phyloP scores from a whole-genome alignment of 2,329 filamentous ascomycete species.

The Didymellaceae sp. region DNA sequence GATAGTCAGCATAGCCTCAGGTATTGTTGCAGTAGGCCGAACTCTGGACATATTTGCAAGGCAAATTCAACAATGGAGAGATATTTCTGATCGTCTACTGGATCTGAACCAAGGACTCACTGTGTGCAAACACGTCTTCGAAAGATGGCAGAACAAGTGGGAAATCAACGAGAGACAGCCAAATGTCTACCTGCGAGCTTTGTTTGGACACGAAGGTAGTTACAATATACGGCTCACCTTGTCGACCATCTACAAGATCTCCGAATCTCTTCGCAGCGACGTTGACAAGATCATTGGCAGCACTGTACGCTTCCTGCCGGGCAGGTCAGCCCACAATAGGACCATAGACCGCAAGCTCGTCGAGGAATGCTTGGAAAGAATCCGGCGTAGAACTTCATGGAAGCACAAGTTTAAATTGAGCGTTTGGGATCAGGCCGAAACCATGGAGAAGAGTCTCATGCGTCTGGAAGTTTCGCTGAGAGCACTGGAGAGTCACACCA shows the following conservation, averaged over 20 bases:
- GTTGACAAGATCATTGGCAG: conserved; percentile 26
- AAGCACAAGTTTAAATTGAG: conserved; percentile 30
- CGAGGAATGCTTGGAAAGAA: conserved; percentile 26
- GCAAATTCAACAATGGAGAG: conserved; percentile 27
- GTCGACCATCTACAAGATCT: conserved; percentile 13
- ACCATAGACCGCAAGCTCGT: conserved; percentile 22
- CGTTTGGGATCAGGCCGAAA: conserved; percentile 24
- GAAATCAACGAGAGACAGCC: conserved; percentile 28
- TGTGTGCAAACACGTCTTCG: conserved; percentile 25
- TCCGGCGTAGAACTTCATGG: conserved; percentile 27
- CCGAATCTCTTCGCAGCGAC: conserved; percentile 20
- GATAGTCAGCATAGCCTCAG: conserved; percentile 25
- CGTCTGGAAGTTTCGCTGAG: conserved; percentile 26
- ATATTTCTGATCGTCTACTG: conserved; percentile 30
- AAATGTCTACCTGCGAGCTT: conserved; percentile 26
- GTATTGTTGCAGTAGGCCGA: conserved; percentile 24
- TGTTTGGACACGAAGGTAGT: conserved; percentile 32
- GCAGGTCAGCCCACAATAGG: neutral
- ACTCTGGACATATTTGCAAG: conserved; percentile 27
- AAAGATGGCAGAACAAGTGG: conserved; percentile 35
- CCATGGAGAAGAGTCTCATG: conserved; percentile 26
- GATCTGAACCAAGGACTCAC: conserved; percentile 31
- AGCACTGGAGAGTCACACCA: conserved; percentile 31
- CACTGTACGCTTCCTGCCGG: conserved; percentile 22
- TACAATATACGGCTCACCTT: conserved; percentile 22